Percentiles rank a stretch among this genome's conserved stretches.
Conservation (phyloP, 208 protist species). For the Leishmania gerbilli region DNA sequence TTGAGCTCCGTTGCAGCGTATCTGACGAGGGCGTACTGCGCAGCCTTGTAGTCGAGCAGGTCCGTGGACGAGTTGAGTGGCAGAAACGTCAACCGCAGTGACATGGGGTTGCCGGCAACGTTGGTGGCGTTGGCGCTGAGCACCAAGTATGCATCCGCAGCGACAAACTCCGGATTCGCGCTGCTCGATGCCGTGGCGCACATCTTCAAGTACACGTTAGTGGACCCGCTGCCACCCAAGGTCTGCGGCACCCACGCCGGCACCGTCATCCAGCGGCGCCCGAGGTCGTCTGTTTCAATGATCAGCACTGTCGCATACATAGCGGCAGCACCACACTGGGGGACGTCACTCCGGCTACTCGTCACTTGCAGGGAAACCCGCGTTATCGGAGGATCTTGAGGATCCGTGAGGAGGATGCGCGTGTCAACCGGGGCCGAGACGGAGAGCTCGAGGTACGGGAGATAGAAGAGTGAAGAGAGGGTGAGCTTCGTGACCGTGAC, state of each 20-base stretch:
- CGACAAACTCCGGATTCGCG: slow-evolving; percentile 38
- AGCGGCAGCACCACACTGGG: slow-evolving; percentile 12
- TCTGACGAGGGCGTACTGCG: slow-evolving; percentile 10
- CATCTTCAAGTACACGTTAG: slow-evolving; percentile 40
- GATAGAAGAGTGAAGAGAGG: slow-evolving; percentile 62
- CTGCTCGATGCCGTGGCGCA: slow-evolving; percentile 61
- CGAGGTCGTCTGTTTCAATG: slow-evolving; percentile 39
- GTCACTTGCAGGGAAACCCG: slow-evolving; percentile 41
- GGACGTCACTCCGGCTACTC: slow-evolving; percentile 13
- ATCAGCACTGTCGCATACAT: slow-evolving; percentile 26
- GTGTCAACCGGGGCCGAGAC: slow-evolving; percentile 33
- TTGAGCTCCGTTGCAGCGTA: slow-evolving; percentile 17
- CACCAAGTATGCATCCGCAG: slow-evolving; percentile 53
- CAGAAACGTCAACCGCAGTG: slow-evolving; percentile 41
- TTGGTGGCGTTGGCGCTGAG: slow-evolving; percentile 36
- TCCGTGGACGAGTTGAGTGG: slow-evolving; percentile 38
- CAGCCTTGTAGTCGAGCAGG: slow-evolving; percentile 30
- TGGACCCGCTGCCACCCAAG: slow-evolving; percentile 24
- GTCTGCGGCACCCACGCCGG: slow-evolving; percentile 31
- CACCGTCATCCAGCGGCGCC: slow-evolving; percentile 41
- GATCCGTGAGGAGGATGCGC: slow-evolving; percentile 59
- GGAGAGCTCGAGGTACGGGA: slow-evolving; percentile 47
- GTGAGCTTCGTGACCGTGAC: slow-evolving; percentile 44
- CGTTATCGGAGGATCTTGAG: slow-evolving; percentile 52
- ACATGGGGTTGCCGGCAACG: slow-evolving; percentile 27